Base-by-base conservation (phyloP, 306 rosid genomes). In the Rosa multiflora region DNA sequence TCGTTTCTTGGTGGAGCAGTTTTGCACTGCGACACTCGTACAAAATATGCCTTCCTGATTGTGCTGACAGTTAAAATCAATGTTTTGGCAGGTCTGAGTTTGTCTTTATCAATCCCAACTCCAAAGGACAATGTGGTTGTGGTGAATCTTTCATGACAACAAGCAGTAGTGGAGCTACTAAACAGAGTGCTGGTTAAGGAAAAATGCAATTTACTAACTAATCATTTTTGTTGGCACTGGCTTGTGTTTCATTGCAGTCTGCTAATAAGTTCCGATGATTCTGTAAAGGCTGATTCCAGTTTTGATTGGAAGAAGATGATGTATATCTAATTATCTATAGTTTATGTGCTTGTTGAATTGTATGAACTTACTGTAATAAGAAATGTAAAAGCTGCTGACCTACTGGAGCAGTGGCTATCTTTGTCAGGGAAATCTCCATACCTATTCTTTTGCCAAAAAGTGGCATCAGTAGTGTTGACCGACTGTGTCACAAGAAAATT, bases 51-150 rank as follows among this genome's bases (percentile, higher is more conserved):
- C 55, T 32, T 72, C 46, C 62, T 32, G 44, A 5, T 49, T 32
- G 37, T 37, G 5, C 75, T 29, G 42, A 11, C 3, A 4, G 15
- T 10, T 26, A 32, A 43, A 14, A 23, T 26, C 68, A 37, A 49
- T 39, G 21, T 69, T 53, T 32, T 62, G 67, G 56, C 91, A 94
- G 97, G 80, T 94, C 97, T 0, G 98, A 94, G 88, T 94, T 94
- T 47, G 80, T 94, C 53, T 94, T 94, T 68, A 83, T 94, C 75
- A 94, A 94, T 82, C 98, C 98, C 52, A 94, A 94, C 82, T 94
- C 98, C 12, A 90, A 92, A 88, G 98, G 97, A 52, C 94, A 94
- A 75, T 94, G 98, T 87, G 98, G 98, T 43, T 94, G 98, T 72
- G 98, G 98, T 64, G 97, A 92, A 79, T 92, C 97, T 68, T 92